Evolutionary conservation across 2,329 filamentous ascomycete species (phyloP).

Genomic region (Epichloe coenophiala): DNA sequence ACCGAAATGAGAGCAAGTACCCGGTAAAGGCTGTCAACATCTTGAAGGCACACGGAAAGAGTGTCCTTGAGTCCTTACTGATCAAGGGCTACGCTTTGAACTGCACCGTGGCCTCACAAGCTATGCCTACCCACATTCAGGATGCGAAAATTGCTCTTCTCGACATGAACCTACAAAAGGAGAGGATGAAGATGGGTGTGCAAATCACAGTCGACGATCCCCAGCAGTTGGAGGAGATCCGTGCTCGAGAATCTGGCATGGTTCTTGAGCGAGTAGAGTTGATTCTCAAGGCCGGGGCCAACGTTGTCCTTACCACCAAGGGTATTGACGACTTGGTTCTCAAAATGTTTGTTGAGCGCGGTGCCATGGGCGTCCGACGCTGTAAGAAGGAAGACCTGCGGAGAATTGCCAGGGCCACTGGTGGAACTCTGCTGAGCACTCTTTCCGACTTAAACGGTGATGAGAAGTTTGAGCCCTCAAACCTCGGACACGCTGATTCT

Average conservation of each 20-base stretch:
- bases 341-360: constrained; percentile 88
- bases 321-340: constrained; percentile 93
- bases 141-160: constrained; percentile 95
- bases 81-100: constrained; percentile 96
- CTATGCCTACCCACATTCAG: constrained; percentile 83
- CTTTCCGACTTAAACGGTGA: constrained; percentile 95
- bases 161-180: constrained; percentile 98
- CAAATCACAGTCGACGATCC: constrained; percentile 98
- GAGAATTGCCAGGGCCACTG: constrained; percentile 90
- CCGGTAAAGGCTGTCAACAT: constrained; percentile 99
- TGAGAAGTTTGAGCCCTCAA: constrained; percentile 85
- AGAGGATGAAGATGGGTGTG: constrained; percentile 97
- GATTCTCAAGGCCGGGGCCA: constrained; percentile 94
- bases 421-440: constrained; percentile 82
- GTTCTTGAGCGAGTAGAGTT: constrained; percentile 89
- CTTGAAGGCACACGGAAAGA: constrained; percentile 95
- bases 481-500: constrained; percentile 84
- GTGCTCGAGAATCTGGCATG: constrained; percentile 83
- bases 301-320: constrained; percentile 93
- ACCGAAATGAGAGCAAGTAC: constrained; percentile 83
- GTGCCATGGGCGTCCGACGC: constrained; percentile 86
- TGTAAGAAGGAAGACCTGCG: constrained; percentile 98
- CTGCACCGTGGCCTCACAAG: constrained; percentile 96
- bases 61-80: constrained; percentile 71
- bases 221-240: constrained; percentile 92